Percentiles rank a stretch among this genome's conserved stretches.
Evolutionary conservation across 768 basidiomycete species (phyloP).

Genomic region (Hypholoma fasciculare): DNA sequence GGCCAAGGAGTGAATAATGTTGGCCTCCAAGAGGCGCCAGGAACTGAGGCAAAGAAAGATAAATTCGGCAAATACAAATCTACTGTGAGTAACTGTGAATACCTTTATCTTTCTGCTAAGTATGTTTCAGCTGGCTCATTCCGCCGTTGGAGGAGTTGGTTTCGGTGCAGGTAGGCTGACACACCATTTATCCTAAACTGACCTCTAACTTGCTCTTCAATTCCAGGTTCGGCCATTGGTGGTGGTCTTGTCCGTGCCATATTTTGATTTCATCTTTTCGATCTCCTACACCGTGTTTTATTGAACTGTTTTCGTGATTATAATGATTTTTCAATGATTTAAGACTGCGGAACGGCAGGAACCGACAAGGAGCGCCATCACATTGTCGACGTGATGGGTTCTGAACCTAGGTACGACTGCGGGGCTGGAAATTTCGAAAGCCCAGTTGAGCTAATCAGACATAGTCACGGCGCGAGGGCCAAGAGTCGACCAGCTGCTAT

Average conservation of each 20-base stretch:
- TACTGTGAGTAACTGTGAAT: conserved; percentile 43
- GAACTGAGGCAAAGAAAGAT: conserved; percentile 52
- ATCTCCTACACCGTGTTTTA: not conserved
- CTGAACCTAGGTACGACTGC: no score
- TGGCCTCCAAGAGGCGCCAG: conserved; percentile 44
- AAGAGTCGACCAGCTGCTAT: no score
- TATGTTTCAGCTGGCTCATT: conserved; percentile 48
- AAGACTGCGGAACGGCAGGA: no score
- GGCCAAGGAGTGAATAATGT: conserved; percentile 36
- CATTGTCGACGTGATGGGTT: no score
- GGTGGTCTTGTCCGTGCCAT: conserved; percentile 20
- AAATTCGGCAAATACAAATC: conserved; percentile 58
- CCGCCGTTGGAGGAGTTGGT: conserved; percentile 70
- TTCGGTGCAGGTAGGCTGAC: conserved; percentile 66
- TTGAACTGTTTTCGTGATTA: no score
- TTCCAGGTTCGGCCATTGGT: conserved; percentile 18
- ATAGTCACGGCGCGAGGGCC: no score
- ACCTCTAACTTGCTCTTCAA: not conserved
- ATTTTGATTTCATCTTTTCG: conserved; percentile 13
- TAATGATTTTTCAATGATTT: no score
- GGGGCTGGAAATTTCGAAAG: no score
- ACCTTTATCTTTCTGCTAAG: not conserved
- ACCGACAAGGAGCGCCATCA: no score
- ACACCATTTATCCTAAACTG: not conserved
- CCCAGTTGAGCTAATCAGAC: no score